Base-by-base conservation (phyloP, 2,329 filamentous ascomycete genomes). In the Trichoderma sp. region DNA sequence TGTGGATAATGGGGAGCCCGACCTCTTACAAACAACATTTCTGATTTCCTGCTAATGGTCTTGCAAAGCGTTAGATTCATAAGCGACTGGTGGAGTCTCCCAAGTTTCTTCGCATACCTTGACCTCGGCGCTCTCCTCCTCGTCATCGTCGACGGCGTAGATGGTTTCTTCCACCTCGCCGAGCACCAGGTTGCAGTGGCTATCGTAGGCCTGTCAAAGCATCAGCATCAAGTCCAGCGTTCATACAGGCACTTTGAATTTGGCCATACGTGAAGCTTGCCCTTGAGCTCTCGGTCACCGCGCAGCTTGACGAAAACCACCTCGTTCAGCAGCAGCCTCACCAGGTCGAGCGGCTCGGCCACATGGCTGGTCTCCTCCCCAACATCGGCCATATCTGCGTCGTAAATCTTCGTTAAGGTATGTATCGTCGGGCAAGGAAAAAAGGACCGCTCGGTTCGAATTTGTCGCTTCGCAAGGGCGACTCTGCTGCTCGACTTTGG, bases 21-120 rank as follows among this genome's bases (percentile, higher is more conserved):
- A 95, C 94, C 95, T 92, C 96, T 86, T 69, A 99, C 95, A 79
- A 99, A 99, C 24, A 99, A 83, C 96, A 99, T 99, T 79, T 98
- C 96, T 54, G 94, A 96, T 80, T 97, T 96, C 82, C 97, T 97
- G 83, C 95, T 97, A 71, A 96, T 89, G 16, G 94, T 97, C 92
- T 43, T 97, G 32, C n/a, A 26, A 21, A 26, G 4, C 0, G 67
- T 76, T 30, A 75, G 71, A 28, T 3, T 28, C 28, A 5, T 28
- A 28, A 3, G 5, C 28, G 28, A 5, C 28, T 5, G 28, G 28
- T 5, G 5, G 28, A 28, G 28, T 28, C 3, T 3, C 28, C 28
- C 28, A 5, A 28, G 5, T 28, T 28, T 28, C 28, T 28, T 52
- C 16, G 39, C 37, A 32, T 59, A 94, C 92, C 85, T 89, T 92